phyloP scores from a whole-genome alignment of 768 basidiomycete genomes.

The Baorangia bicolor region DNA sequence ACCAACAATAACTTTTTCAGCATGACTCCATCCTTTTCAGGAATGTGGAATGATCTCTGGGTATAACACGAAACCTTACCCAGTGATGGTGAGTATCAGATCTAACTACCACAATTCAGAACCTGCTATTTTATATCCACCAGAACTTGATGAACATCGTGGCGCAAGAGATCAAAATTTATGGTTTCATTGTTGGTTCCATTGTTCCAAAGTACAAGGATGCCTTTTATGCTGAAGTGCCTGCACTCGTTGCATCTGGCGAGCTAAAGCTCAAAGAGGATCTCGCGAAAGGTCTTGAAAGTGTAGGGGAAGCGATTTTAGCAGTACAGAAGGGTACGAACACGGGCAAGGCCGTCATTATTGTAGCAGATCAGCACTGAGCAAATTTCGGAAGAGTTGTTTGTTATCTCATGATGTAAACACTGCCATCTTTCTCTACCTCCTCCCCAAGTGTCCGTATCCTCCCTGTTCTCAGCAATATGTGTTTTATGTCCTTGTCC shows the following conservation, averaged over 20 bases:
- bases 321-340: conserved; percentile 38
- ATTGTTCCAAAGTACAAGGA: conserved; percentile 34
- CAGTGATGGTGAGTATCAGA: conserved; percentile 6
- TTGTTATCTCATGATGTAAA: conserved; percentile 16
- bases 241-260: conserved; percentile 42
- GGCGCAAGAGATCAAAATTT: conserved; percentile 38
- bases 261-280: conserved; percentile 51
- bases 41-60: conserved; percentile 34
- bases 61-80: conserved; percentile 15
- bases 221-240: conserved; percentile 44
- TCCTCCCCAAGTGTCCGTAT: conserved; percentile 20
- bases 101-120: conserved; percentile 8
- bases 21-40: background rate
- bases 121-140: background rate
- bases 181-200: conserved; percentile 42
- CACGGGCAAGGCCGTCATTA: conserved; percentile 26
- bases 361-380: conserved; percentile 6
- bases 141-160: conserved; percentile 43
- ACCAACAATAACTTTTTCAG: background rate
- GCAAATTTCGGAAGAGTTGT: background rate
- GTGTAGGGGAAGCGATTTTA: conserved; percentile 38
- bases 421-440: conserved; percentile 22
- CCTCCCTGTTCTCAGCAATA: conserved; percentile 29
- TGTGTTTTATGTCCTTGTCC: conserved; percentile 1
- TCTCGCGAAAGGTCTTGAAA: conserved; percentile 42